Percentiles rank a stretch among this genome's conserved stretches.
These are phyloP conservation scores for Falciphora oryzae DNA, from an alignment of 2,329 filamentous ascomycete genomes.

Conservation along the genomic window DNA sequence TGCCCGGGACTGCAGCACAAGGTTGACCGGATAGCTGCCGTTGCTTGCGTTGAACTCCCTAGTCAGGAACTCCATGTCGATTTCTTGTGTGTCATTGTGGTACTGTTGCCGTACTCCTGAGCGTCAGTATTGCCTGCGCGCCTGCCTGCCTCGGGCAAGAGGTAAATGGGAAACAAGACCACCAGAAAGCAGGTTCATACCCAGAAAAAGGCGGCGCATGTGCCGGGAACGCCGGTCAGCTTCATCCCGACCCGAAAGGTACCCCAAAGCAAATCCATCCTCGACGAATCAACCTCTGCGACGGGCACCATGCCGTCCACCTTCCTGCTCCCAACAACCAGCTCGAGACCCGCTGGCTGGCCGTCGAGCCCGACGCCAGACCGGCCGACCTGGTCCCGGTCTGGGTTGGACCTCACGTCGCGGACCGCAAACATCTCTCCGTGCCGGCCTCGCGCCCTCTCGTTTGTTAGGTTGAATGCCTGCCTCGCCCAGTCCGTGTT, in stretches of 20 bases:
- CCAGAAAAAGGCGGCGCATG: constrained; percentile 78
- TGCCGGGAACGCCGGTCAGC: constrained; percentile 54
- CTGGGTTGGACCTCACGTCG: constrained; percentile 46
- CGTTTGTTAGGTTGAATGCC: constrained; percentile 57
- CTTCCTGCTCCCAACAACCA: constrained; percentile 45
- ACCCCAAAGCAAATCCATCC: constrained; percentile 62
- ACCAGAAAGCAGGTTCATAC: constrained; percentile 33
- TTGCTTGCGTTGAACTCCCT: constrained; percentile 50
- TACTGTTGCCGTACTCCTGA: constrained; percentile 42
- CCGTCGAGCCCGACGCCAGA: constrained; percentile 36
- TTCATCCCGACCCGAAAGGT: constrained; percentile 65
- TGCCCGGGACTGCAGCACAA: constrained; percentile 65
- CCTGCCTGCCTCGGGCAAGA: background rate
- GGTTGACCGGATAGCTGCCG: constrained; percentile 56
- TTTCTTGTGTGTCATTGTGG: constrained; percentile 72
- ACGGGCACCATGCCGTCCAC: constrained; percentile 49
- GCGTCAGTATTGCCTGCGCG: background rate
- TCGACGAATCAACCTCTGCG: constrained; percentile 57
- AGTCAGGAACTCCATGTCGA: constrained; percentile 76
- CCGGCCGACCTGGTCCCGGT: constrained; percentile 36
- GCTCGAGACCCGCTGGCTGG: constrained; percentile 45
- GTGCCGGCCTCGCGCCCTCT: constrained; percentile 54
- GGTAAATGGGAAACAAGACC: background rate
- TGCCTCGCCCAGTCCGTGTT: constrained; percentile 61
- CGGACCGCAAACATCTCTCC: constrained; percentile 55